Percentiles rank a stretch among this genome's conserved stretches.
These are phyloP conservation scores for Mycena maculata DNA, from an alignment of 768 basidiomycete genomes.

Conservation along the genomic window DNA sequence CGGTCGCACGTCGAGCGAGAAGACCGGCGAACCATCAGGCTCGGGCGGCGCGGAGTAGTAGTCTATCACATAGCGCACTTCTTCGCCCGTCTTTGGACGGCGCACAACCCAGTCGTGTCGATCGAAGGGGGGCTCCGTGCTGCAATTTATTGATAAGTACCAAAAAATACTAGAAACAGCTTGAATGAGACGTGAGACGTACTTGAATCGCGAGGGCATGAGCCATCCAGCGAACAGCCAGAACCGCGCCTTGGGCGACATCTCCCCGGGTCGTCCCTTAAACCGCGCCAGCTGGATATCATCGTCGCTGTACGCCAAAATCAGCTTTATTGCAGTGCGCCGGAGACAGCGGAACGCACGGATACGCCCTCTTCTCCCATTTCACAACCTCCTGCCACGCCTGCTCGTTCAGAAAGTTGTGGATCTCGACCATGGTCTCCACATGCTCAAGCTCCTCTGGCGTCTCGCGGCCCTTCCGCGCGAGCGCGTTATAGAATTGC, in stretches of 20 bases:
- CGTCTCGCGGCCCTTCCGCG: conserved; percentile 96
- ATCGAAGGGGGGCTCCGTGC: conserved; percentile 94
- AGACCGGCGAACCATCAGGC: conserved; percentile 92
- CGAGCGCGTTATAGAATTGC: conserved; percentile 97
- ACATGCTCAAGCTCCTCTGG: conserved; percentile 86
- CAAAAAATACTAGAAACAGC: too few species aligned
- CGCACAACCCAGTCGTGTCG: conserved; percentile 98
- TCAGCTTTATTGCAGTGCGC: not conserved
- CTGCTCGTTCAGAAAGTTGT: conserved; percentile 97
- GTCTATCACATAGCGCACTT: conserved; percentile 97
- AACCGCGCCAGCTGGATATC: conserved; percentile 84
- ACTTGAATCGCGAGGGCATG: conserved; percentile 93
- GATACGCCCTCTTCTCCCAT: conserved; percentile 84
- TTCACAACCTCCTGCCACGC: conserved; percentile 95
- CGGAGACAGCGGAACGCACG: conserved; percentile 55
- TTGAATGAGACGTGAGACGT: too few species aligned
- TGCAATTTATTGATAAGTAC: conserved; percentile 52
- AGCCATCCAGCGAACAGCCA: conserved; percentile 90
- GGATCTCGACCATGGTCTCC: conserved; percentile 97
- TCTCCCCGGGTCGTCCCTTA: conserved; percentile 89
- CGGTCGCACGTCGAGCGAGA: conserved; percentile 94
- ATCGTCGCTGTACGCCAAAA: conserved; percentile 59
- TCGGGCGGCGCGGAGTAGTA: conserved; percentile 96
- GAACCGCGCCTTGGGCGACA: conserved; percentile 94
- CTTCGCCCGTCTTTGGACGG: conserved; percentile 79